Conservation (phyloP, 257 asterid species). For the Haberlea rhodopensis region DNA sequence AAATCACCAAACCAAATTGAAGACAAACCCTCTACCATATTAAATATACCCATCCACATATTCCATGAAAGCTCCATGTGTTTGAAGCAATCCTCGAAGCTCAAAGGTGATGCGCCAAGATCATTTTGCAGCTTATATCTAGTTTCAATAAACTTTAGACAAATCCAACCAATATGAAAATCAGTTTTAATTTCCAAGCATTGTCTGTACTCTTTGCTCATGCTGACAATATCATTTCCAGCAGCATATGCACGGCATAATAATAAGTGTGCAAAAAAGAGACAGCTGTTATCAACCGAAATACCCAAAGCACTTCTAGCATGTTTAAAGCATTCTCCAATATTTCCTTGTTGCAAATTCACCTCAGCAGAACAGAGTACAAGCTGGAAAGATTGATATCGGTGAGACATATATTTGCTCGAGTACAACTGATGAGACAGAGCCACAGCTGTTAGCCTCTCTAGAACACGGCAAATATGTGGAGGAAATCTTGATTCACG, state of each 20-base stretch:
- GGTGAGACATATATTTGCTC: conserved; percentile 30
- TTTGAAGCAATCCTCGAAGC: conserved; percentile 67
- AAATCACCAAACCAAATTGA: conserved; percentile 60
- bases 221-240: conserved; percentile 41
- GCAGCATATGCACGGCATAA: conserved; percentile 82
- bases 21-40: conserved; percentile 78
- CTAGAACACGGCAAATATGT: conserved; percentile 51
- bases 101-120: conserved; percentile 38
- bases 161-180: conserved; percentile 79
- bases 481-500: conserved; percentile 69
- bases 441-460: conserved; percentile 60
- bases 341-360: conserved; percentile 67
- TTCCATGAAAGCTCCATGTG: conserved; percentile 56
- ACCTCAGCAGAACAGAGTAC: conserved; percentile 85
- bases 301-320: conserved; percentile 54
- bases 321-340: conserved; percentile 51
- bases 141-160: conserved; percentile 69
- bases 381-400: conserved; percentile 70
- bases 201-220: conserved; percentile 52
- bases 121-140: conserved; percentile 58
- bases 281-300: conserved; percentile 50
- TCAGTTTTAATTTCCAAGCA: conserved; percentile 81
- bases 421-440: conserved; percentile 42
- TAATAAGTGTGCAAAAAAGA: conserved; percentile 81
- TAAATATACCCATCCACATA: conserved; percentile 64